Base-by-base conservation (phyloP, 2,329 filamentous ascomycete species). In the Akanthomyces uredinophilus region DNA sequence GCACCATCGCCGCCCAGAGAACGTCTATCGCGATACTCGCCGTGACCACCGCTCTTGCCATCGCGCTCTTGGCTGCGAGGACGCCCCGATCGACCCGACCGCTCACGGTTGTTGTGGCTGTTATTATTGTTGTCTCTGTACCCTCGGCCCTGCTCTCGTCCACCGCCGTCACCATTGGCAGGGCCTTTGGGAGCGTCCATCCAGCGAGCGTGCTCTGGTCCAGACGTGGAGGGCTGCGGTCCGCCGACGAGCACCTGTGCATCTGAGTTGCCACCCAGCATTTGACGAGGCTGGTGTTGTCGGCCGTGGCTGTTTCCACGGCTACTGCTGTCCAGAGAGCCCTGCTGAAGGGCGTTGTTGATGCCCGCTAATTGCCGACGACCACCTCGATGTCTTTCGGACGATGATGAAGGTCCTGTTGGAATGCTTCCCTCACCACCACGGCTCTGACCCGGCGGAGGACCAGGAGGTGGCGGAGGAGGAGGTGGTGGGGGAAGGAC, bases 281-380 rank as follows among this genome's bases (percentile, higher is more conserved):
- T 79, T 58, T 74, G 75, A 16, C 78, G 71, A 32, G 75, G 64
- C 68, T 75, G 73, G 65, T 71, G 70, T 65, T 75, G 65, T 62
- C 74, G 68, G 35, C 58, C 49, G 16, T 55, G 41, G 32, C 5
- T 55, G 22, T n/a, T 50, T 35, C 22, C 20, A 18, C 47, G 24
- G 35, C 73, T 75, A 41, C 65, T 56, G 1, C 75, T 74, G 1
- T 70, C 75, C 75, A 69, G 77, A 66, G 67, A 82, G 70, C 68
- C 69, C 68, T 80, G 80, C 65, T 83, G 80, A 4, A 87, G 76
- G 56, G 80, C 83, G 64, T 74, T 85, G 66, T 87, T 85, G 63
- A 88, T 87, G 51, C 82, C 81, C 14, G 81, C 80, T 35, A 88
- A 74, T 66, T 87, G 83, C 62, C 84, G 77, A 63, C 79, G 75